Conservation (phyloP, 2,329 filamentous ascomycete genomes). For the Ophiosphaerella korrae region DNA sequence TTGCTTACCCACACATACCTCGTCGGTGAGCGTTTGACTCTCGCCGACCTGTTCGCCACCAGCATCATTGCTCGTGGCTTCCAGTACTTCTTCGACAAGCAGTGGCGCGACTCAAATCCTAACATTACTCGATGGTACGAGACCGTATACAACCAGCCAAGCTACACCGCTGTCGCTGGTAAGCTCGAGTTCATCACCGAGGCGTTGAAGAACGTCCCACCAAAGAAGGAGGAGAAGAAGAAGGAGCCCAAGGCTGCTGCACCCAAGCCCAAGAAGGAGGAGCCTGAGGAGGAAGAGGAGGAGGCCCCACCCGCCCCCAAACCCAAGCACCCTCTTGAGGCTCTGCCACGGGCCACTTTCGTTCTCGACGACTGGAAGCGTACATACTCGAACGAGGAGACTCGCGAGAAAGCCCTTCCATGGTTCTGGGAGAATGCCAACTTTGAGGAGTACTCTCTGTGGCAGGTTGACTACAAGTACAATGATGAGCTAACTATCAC, state of each 20-base stretch:
- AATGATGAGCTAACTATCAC: conserved; percentile 95
- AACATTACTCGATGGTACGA: conserved; percentile 92
- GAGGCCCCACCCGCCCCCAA: conserved; percentile 72
- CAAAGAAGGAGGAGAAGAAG: conserved; percentile 82
- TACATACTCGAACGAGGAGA: conserved; percentile 96
- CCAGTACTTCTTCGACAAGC: conserved; percentile 91
- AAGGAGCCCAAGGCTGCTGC: conserved; percentile 64
- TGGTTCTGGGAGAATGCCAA: conserved; percentile 99
- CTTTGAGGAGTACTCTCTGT: conserved; percentile 94
- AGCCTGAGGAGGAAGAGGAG: conserved; percentile 67
- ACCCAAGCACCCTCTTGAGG: conserved; percentile 94
- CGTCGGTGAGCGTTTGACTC: conserved; percentile 94
- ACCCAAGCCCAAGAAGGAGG: conserved; percentile 59
- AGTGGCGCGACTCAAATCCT: conserved; percentile 82
- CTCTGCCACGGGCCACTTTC: conserved; percentile 78
- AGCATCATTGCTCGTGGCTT: conserved; percentile 84
- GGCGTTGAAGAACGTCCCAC: conserved; percentile 73
- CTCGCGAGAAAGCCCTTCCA: conserved; percentile 78
- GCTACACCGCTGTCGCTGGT: conserved; percentile 80
- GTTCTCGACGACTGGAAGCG: conserved; percentile 98
- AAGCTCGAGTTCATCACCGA: conserved; percentile 81
- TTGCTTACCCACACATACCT: conserved; percentile 94
- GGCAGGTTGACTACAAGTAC: conserved; percentile 97
- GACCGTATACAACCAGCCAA: conserved; percentile 89
- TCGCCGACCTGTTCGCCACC: conserved; percentile 88